Percentiles rank a stretch among this genome's conserved stretches.
phyloP scores from a whole-genome alignment of 768 basidiomycete species.

The Tylopilus subfusipes region DNA sequence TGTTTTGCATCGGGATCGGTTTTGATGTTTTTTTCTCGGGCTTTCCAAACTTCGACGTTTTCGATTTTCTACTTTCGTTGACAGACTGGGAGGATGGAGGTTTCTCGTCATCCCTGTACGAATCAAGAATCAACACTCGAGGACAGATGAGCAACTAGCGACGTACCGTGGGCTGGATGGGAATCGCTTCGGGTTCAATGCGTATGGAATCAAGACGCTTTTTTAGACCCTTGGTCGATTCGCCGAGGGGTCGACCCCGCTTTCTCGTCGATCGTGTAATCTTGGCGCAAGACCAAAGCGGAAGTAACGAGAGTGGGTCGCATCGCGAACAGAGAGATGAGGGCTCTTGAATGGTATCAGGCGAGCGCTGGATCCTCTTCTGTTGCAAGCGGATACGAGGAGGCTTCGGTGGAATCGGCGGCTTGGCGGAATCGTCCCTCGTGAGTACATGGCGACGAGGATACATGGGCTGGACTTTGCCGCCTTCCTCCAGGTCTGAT shows the following conservation, averaged over 20 bases:
- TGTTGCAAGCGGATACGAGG: background rate
- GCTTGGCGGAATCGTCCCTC: background rate
- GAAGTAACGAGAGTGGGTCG: slow-evolving; percentile 2
- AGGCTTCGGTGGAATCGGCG: slow-evolving; percentile 3
- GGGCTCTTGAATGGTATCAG: background rate
- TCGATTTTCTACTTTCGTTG: background rate
- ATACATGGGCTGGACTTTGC: background rate
- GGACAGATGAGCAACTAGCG: background rate
- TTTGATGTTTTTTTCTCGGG: background rate
- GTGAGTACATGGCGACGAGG: background rate
- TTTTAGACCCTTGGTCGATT: slow-evolving; percentile 7
- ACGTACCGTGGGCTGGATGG: slow-evolving; percentile 1
- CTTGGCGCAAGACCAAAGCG: slow-evolving; percentile 17
- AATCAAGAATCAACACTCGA: background rate
- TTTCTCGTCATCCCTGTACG: background rate
- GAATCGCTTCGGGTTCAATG: slow-evolving; percentile 7
- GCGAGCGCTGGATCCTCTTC: background rate
- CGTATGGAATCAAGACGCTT: slow-evolving; percentile 3
- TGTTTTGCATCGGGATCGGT: background rate
- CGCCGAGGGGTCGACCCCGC: background rate
- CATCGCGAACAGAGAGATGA: slow-evolving; percentile 1
- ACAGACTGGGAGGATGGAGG: background rate
- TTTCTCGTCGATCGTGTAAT: slow-evolving; percentile 13
- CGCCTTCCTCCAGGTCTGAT: background rate
- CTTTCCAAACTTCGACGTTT: background rate